Evolutionary conservation across 1,139 yeast species (phyloP), one percentile per base, ranked within the genome.

Genomic region (Meyerozyma sp.): DNA sequence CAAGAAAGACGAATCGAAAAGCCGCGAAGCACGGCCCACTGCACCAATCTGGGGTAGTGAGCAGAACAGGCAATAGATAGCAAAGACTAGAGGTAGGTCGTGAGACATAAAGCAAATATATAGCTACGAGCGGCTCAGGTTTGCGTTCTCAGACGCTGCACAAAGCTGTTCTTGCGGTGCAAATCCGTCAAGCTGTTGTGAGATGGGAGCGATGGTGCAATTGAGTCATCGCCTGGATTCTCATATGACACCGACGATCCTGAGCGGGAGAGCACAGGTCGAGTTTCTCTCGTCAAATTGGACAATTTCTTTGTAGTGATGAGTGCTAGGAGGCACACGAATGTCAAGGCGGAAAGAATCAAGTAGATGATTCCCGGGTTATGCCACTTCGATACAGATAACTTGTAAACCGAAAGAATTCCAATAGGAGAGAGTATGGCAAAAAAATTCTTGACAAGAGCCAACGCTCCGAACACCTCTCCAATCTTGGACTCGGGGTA

Each of bases 401-500:
- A 20, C 38, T 62, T 69, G 56, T 77, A 78, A 20, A 75, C 40
- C 10, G 62, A 59, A 34, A 77, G 56, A 40, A 74, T 52, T 0
- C 64, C 27, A 9, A 72, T 58, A 0, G 82, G 82, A 1, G 65
- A 51, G 2, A 69, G 45, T 18, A 76, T 51, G 55, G 61, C 58
- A 3, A 69, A 58, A 1, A 66, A 41, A 45, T 75, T 75, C 52
- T 74, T 65, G 21, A 75, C 52, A 34, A 77, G 53, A 0, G 82
- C 75, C 45, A 77, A 34, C 11, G 61, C 57, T 2, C 82, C 82
- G 56, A 77, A 77, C 43, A 75, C 66, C 52, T 77, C 80, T 10
- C 84, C 83, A 4, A 74, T 66, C 48, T 65, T 67, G 18, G 68
- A 66, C 26, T 68, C 67, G 2, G 70, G 68, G 41, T 70, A 72